Evolutionary conservation across 495 filamentous ascomycete species (phyloP).

Genomic region (Elasticomyces elasticus): DNA sequence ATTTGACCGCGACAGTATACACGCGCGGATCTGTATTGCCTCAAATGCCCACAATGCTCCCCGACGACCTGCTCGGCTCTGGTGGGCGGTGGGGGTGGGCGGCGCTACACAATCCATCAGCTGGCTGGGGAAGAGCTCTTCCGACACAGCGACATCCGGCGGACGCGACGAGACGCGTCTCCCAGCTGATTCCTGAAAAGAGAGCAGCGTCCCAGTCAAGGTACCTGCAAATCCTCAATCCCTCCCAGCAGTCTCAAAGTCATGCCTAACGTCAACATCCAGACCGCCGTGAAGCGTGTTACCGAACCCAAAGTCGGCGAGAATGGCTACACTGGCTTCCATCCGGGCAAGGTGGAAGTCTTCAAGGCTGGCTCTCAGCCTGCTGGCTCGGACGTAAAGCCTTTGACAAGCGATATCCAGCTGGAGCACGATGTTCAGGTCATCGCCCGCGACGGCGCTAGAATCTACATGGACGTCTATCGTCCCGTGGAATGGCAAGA

Average conservation of each 20-base stretch:
- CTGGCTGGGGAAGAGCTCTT: background rate
- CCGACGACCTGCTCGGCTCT: no score
- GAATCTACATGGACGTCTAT: no score
- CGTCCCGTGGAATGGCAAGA: no score
- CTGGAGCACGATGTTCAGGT: slow-evolving; percentile 1
- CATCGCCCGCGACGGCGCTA: no score
- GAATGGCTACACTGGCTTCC: background rate
- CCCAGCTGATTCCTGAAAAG: background rate
- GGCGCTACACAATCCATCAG: no score
- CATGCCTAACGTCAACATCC: background rate
- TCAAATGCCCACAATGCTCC: background rate
- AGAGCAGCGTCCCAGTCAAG: background rate
- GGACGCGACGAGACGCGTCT: background rate
- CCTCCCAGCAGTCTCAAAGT: background rate
- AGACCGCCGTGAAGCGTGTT: background rate
- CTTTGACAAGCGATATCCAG: background rate
- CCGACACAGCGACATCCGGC: no score
- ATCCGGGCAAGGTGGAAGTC: background rate
- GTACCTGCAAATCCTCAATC: background rate
- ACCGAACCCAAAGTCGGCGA: background rate
- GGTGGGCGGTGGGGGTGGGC: background rate
- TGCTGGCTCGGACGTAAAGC: background rate
- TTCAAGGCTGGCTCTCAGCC: background rate
- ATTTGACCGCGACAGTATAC: no score
- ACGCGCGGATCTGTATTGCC: no score